phyloP scores from a whole-genome alignment of 495 filamentous ascomycete genomes.

The Penicillium riverlandense region DNA sequence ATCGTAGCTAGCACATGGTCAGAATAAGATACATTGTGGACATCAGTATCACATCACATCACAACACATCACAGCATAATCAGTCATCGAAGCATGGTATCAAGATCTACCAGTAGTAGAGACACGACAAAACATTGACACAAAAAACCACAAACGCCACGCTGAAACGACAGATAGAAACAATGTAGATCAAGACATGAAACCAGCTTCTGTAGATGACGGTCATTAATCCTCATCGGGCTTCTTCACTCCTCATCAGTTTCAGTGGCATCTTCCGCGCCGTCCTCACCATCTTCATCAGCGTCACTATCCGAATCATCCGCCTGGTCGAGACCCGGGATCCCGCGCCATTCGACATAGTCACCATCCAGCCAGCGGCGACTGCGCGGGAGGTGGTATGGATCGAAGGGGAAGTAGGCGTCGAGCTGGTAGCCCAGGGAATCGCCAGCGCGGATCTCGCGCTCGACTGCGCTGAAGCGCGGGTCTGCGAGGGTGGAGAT shows the following conservation, averaged over 20 bases:
- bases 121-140: background rate
- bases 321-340: constrained; percentile 63
- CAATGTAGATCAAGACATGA: background rate
- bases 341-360: constrained; percentile 76
- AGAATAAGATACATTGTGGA: too few species aligned
- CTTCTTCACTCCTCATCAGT: constrained; percentile 31
- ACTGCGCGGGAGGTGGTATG: constrained; percentile 79
- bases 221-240: too few species aligned
- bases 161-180: background rate
- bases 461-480: constrained; percentile 38
- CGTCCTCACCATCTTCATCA: constrained; percentile 23
- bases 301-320: constrained; percentile 44
- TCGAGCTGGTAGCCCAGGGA: constrained; percentile 74
- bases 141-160: background rate
- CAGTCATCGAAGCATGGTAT: background rate
- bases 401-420: constrained; percentile 95
- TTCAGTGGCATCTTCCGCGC: constrained; percentile 25
- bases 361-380: constrained; percentile 78
- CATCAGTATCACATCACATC: too few species aligned
- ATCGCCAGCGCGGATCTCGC: constrained; percentile 57
- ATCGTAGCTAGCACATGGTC: too few species aligned
- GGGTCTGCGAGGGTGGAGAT: constrained; percentile 23
- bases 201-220: too few species aligned
- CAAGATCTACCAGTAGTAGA: background rate
- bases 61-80: background rate